Evolutionary conservation across 345 rosid genomes (phyloP), one percentile per base, ranked within the genome.

Genomic region (Salix purpurea): DNA sequence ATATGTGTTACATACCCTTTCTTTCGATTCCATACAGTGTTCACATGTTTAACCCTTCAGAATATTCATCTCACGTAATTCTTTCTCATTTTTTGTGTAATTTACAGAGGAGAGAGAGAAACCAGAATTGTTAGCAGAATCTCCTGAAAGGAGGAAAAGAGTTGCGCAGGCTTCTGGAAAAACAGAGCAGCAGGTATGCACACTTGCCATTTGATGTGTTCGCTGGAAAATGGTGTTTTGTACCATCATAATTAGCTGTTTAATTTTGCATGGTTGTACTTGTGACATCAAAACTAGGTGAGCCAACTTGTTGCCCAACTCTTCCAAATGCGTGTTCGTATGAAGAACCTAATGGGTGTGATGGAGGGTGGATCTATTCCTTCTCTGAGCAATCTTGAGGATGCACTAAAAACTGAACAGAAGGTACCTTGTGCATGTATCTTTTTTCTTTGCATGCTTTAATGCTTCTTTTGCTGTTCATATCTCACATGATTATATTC

Each of bases 291-390:
- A 79, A 79, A 68, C 69, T 34, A 92, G 98, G 99, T 96, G 90
- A 92, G 96, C 72, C 91, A 88, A 89, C 92, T 96, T 74, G 95
- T 93, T 70, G 98, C 98, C 78, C 98, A 93, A 84, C 91, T 96
- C 56, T 96, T 93, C 83, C 97, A 93, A 88, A 96, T 96, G 97
- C 93, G 96, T 68, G 91, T 89, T 48, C 88, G 86, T 10, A 93
- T 96, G 99, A 96, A 93, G 96, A 96, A 96, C 77, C 85, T 96
- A 79, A 92, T 93, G 97, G 94, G 97, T 69, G 89, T 86, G 56
- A 90, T 93, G 98, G 92, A 91, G 79, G 97, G 97, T 48, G 97
- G 98, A 77, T 91, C 98, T n/a, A 81, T 93, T 73, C 99, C 99
- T 75, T 88, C 98, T 24, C 78, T 93, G 66, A 96, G 95, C 87